Evolutionary conservation across 129 eudicot genomes (phyloP).

Genomic region (Lactuca sativa): DNA sequence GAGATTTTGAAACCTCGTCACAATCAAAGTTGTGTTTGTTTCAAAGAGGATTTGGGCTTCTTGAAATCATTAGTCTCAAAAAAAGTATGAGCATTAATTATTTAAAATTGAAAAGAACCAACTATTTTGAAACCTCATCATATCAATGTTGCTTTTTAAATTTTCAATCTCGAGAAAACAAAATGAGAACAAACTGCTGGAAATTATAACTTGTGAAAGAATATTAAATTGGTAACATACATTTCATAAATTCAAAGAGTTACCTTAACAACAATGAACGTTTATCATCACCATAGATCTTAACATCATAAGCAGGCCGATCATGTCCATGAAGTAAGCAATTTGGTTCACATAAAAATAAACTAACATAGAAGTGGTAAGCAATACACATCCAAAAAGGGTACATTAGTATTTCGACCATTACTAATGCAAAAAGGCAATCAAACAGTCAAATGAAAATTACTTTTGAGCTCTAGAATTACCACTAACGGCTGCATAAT

Average conservation of each 20-base stretch:
- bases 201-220: too few species aligned
- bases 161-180: too few species aligned
- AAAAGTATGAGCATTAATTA: neutral
- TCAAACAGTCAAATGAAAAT: constrained; percentile 7
- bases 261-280: constrained; percentile 82
- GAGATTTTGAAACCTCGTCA: constrained; percentile 6
- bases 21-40: constrained; percentile 12
- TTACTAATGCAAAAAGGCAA: neutral
- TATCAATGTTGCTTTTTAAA: too few species aligned
- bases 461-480: constrained; percentile 55
- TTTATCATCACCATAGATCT: constrained; percentile 65
- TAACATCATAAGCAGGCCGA: constrained; percentile 91
- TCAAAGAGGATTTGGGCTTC: constrained; percentile 10
- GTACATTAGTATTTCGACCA: neutral
- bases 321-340: constrained; percentile 70
- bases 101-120: too few species aligned
- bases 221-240: neutral
- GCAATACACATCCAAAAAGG: constrained; percentile 8
- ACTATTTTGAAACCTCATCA: too few species aligned
- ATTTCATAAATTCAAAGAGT: constrained; percentile 2
- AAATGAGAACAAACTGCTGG: too few species aligned
- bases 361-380: constrained; percentile 36
- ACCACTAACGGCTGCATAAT: constrained; percentile 38
- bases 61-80: constrained; percentile 5
- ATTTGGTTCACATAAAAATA: constrained; percentile 58